Evolutionary conservation across 2,329 filamentous ascomycete genomes (phyloP).

Genomic region (Fusarium sp.): DNA sequence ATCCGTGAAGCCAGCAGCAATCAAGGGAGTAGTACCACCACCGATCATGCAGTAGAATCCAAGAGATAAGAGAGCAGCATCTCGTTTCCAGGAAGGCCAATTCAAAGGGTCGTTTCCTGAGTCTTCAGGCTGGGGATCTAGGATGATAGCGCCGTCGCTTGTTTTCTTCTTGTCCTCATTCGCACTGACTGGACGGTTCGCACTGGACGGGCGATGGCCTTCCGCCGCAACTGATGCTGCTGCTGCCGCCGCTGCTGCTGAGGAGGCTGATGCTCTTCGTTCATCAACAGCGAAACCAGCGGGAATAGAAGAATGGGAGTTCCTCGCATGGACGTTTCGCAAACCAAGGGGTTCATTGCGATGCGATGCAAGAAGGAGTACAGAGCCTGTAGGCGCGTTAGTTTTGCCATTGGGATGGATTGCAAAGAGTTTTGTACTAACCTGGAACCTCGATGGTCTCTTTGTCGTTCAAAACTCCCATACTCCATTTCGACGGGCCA

Average conservation of each 20-base stretch:
- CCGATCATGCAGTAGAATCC: slow-evolving; percentile 95
- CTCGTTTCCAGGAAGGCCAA: slow-evolving; percentile 85
- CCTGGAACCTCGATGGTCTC: slow-evolving; percentile 89
- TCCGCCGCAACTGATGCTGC: slow-evolving; percentile 11
- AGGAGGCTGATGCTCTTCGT: slow-evolving; percentile 47
- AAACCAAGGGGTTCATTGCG: slow-evolving; percentile 71
- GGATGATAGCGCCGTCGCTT: slow-evolving; percentile 82
- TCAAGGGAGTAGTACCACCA: slow-evolving; percentile 89
- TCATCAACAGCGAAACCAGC: slow-evolving; percentile 56
- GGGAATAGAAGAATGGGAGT: slow-evolving; percentile 69
- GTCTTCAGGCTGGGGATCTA: slow-evolving; percentile 93
- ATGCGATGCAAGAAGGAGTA: slow-evolving; percentile 66
- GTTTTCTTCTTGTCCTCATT: slow-evolving; percentile 77
- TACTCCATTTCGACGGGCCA: slow-evolving; percentile 62
- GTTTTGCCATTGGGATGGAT: not conserved
- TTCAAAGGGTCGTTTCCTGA: slow-evolving; percentile 92
- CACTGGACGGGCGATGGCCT: slow-evolving; percentile 23
- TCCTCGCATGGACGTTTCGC: slow-evolving; percentile 67
- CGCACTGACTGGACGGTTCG: slow-evolving; percentile 36
- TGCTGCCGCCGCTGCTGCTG: slow-evolving; percentile 10
- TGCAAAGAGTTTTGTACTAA: slow-evolving; percentile 53
- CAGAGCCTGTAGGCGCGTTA: slow-evolving; percentile 60
- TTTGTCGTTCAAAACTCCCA: slow-evolving; percentile 87
- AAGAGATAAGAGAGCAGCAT: slow-evolving; percentile 81
- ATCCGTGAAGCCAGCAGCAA: slow-evolving; percentile 89